A percentile compares a stretch with the other conserved stretches of the same genome.
phyloP scores from a whole-genome alignment of 129 eudicot genomes.

The Flaveria ramosissima region DNA sequence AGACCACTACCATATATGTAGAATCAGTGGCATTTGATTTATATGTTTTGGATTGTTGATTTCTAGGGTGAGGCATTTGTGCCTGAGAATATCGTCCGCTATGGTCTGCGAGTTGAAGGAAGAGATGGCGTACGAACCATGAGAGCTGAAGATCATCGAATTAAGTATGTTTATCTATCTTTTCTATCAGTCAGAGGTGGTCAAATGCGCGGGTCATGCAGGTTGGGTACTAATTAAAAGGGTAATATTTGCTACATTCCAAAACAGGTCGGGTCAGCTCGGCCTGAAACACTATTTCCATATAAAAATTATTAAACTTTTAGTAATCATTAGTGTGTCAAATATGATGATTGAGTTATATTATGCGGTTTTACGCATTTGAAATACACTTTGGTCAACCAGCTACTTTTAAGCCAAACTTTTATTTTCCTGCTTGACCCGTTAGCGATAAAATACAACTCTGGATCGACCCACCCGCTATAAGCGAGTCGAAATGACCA shows the following conservation, averaged over 20 bases:
- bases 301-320: background rate
- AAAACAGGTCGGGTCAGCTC: background rate
- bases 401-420: no score
- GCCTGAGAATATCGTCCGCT: slow-evolving; percentile 82
- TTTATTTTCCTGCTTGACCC: background rate
- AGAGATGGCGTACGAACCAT: slow-evolving; percentile 79
- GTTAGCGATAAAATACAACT: background rate
- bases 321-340: background rate
- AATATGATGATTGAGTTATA: background rate
- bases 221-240: background rate
- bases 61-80: slow-evolving; percentile 88
- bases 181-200: slow-evolving; percentile 1
- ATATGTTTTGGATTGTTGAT: slow-evolving; percentile 6
- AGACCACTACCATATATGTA: background rate
- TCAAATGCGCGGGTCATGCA: background rate
- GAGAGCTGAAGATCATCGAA: slow-evolving; percentile 72
- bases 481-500: background rate
- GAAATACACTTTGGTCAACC: background rate
- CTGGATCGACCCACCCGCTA: background rate
- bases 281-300: background rate
- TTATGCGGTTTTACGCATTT: background rate
- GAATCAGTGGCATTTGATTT: background rate
- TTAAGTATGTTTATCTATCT: slow-evolving; percentile 52
- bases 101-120: slow-evolving; percentile 71
- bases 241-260: background rate